Conservation (phyloP, 176 grass and related monocot species). For the Saccharum officinarum region DNA sequence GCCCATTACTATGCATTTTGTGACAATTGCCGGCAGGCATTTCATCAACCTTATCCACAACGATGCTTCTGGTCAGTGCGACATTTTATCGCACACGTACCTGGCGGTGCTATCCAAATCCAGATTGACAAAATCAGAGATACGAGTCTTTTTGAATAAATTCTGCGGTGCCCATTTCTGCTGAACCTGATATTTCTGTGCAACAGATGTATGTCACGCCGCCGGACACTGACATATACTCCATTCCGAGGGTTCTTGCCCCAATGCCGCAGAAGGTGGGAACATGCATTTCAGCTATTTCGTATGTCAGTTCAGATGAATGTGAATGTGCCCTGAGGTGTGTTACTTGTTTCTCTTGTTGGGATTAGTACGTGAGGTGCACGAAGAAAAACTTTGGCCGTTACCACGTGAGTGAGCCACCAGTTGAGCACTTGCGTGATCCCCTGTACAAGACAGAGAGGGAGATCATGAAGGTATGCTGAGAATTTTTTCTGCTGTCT, state of each 20-base stretch:
- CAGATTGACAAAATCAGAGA: neutral
- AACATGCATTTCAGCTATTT: neutral
- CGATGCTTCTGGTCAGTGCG: neutral
- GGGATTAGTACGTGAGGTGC: conserved; percentile 64
- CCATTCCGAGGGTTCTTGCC: conserved; percentile 82
- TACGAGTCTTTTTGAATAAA: neutral
- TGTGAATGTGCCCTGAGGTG: neutral
- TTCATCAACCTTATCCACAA: neutral
- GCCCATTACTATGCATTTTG: neutral
- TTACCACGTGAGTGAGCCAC: conserved; percentile 79
- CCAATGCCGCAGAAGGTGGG: conserved; percentile 80
- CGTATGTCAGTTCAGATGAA: neutral
- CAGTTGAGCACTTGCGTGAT: conserved; percentile 64
- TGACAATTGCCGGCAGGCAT: neutral
- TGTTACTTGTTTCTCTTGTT: conserved; percentile 27
- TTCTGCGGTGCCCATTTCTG: neutral
- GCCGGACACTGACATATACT: conserved; percentile 80
- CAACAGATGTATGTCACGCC: conserved; percentile 92
- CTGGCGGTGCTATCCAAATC: neutral
- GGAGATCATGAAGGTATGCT: conserved; percentile 83
- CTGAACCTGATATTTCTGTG: neutral
- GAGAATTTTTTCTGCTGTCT: neutral
- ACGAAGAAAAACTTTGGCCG: conserved; percentile 63
- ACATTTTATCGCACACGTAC: conserved; percentile 18
- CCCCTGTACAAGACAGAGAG: conserved; percentile 73